These are phyloP conservation scores for Actinomortierella ambigua DNA, from an alignment of 371 early-diverging fungal genomes.

Conservation along the genomic window DNA sequence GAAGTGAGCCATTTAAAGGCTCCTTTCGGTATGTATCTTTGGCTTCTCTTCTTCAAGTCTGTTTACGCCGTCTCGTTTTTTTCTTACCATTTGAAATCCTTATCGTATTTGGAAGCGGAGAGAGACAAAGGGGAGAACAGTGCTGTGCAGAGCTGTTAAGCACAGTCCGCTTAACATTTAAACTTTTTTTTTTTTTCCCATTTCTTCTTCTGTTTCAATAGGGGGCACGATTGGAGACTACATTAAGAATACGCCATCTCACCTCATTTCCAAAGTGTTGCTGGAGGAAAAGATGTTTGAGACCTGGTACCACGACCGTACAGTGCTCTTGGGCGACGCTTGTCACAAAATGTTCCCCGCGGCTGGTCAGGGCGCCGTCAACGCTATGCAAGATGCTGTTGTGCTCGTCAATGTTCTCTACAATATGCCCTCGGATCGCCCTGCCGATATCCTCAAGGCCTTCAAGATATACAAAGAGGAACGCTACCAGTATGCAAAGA, in stretches of 20 bases:
- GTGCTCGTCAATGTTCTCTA: slow-evolving; percentile 13
- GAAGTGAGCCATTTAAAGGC: slow-evolving; percentile 7
- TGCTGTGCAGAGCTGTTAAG: no score
- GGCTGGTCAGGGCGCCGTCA: slow-evolving; percentile 4
- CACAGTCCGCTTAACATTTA: no score
- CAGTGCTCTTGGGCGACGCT: slow-evolving; percentile 10
- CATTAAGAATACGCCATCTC: no score
- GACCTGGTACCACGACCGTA: slow-evolving; percentile 7
- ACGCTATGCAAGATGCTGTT: slow-evolving; percentile 16
- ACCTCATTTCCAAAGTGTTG: slow-evolving; percentile 3
- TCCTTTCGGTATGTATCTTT: no score
- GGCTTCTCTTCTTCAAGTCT: no score
- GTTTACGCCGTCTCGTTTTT: no score
- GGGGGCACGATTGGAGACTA: no score
- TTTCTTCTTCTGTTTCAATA: no score
- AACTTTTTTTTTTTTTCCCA: no score
- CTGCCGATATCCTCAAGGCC: slow-evolving; percentile 15
- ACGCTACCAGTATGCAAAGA: slow-evolving; percentile 5
- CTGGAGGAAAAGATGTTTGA: slow-evolving; percentile 26
- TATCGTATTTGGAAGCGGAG: no score
- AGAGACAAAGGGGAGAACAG: no score
- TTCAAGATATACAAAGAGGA: slow-evolving; percentile 23
- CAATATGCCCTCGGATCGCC: slow-evolving; percentile 7
- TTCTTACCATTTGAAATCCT: no score
- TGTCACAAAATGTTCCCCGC: slow-evolving; percentile 21